Conservation (phyloP, 495 filamentous ascomycete species). For the Daldinia caldariorum region DNA sequence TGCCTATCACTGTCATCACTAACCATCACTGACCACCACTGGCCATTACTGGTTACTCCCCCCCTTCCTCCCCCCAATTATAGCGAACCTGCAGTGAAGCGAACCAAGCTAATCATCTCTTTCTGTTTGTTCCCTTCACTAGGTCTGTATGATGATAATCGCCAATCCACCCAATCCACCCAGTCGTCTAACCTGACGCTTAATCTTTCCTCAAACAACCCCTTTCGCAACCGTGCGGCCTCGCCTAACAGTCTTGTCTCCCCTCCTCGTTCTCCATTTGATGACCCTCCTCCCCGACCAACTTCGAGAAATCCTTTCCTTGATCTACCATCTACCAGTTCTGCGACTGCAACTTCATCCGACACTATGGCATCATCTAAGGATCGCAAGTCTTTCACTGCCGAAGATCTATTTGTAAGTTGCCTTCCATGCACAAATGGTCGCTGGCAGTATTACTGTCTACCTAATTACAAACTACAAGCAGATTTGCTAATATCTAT, state of each 20-base stretch:
- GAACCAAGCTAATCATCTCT: constrained; percentile 49
- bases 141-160: constrained; percentile 52
- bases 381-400: constrained; percentile 65
- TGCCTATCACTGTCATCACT: constrained; percentile 57
- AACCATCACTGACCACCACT: too few species aligned
- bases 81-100: constrained; percentile 51
- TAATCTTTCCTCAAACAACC: constrained; percentile 92
- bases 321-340: constrained; percentile 65
- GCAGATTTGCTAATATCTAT: too few species aligned
- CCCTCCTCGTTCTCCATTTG: constrained; percentile 62
- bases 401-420: constrained; percentile 92
- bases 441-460: neutral
- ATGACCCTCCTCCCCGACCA: constrained; percentile 71
- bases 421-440: neutral
- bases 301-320: constrained; percentile 93
- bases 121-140: constrained; percentile 40
- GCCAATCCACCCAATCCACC: constrained; percentile 41
- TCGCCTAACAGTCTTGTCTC: constrained; percentile 66
- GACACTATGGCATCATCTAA: constrained; percentile 67
- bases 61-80: constrained; percentile 31
- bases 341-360: constrained; percentile 53
- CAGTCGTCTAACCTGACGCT: constrained; percentile 64
- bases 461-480: too few species aligned
- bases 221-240: constrained; percentile 90
- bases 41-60: too few species aligned